Conservation (phyloP, 768 basidiomycete genomes). For the Obba rivulosa region DNA sequence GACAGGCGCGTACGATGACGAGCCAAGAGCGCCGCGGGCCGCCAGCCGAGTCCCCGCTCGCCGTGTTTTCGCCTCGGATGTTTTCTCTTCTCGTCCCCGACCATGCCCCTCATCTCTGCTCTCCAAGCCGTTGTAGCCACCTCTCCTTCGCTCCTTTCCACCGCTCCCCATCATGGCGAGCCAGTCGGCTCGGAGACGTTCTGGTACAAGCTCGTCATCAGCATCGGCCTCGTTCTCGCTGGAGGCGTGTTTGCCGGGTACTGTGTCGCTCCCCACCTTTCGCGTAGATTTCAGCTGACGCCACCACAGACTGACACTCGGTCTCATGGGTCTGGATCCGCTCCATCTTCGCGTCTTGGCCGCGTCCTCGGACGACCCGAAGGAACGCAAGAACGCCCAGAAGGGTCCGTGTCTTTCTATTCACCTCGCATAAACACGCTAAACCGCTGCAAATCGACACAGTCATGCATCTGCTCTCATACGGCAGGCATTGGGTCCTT, state of each 20-base stretch:
- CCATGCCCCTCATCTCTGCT: background rate
- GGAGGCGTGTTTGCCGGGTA: conserved; percentile 95
- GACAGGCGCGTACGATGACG: conserved; percentile 4
- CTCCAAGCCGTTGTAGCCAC: conserved; percentile 2
- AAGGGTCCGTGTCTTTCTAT: conserved; percentile 41
- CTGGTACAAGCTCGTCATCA: conserved; percentile 67
- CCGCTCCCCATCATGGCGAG: conserved; percentile 8
- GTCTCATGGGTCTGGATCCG: conserved; percentile 91
- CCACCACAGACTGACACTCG: conserved; percentile 73
- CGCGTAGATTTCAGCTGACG: background rate
- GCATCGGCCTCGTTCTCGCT: conserved; percentile 63
- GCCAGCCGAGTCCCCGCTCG: too few species aligned
- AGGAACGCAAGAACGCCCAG: conserved; percentile 64
- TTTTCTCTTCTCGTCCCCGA: background rate
- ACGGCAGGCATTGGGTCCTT: conserved; percentile 75
- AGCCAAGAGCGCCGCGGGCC: background rate
- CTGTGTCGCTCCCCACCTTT: background rate
- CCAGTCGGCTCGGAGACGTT: conserved; percentile 59
- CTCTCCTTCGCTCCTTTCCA: background rate
- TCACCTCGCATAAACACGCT: too few species aligned
- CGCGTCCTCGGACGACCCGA: conserved; percentile 69
- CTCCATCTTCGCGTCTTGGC: conserved; percentile 84
- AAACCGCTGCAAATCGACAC: too few species aligned
- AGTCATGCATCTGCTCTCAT: conserved; percentile 45
- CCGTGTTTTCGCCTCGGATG: too few species aligned